A percentile compares a stretch with the other conserved stretches of the same genome.
These are phyloP conservation scores for Jimgerdemannia flammicorona DNA, from an alignment of 192 early-diverging fungal genomes.

Conservation along the genomic window DNA sequence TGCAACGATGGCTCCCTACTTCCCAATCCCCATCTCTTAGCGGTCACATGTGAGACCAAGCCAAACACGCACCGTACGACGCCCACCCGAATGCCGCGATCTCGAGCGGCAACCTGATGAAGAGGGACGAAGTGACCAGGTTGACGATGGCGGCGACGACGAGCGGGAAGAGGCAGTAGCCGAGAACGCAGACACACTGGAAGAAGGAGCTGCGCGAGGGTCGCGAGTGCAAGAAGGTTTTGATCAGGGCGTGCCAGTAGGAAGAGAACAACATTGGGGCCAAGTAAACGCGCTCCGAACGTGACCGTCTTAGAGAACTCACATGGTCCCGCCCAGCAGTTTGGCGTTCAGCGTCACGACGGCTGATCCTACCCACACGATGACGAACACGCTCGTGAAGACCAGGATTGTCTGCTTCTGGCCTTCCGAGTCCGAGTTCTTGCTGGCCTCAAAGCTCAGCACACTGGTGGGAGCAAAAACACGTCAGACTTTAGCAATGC, in stretches of 20 bases:
- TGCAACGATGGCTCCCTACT: not conserved
- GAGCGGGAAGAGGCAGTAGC: conserved; percentile 96
- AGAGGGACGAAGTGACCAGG: conserved; percentile 60
- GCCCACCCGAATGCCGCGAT: conserved; percentile 83
- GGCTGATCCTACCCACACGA: conserved; percentile 92
- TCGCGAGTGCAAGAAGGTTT: not conserved
- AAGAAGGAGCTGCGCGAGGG: conserved; percentile 77
- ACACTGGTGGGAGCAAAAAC: conserved; percentile 42
- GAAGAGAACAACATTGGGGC: not conserved
- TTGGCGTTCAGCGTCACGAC: conserved; percentile 96
- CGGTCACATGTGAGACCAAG: not conserved
- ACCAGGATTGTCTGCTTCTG: conserved; percentile 68
- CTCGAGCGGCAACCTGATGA: conserved; percentile 72
- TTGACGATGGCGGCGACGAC: conserved; percentile 73
- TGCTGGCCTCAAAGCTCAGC: conserved; percentile 71
- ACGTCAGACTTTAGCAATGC: not conserved
- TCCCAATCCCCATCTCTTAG: not conserved
- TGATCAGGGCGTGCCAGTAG: not conserved
- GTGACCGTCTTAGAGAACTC: conserved; percentile 19
- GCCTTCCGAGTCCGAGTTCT: conserved; percentile 23
- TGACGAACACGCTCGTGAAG: conserved; percentile 92
- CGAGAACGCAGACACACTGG: conserved; percentile 93
- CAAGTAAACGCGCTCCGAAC: not conserved
- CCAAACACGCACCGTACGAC: conserved; percentile 63
- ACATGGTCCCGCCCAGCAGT: conserved; percentile 90